Conservation (phyloP, 2,329 filamentous ascomycete species). For the Ophiostoma piceae region DNA sequence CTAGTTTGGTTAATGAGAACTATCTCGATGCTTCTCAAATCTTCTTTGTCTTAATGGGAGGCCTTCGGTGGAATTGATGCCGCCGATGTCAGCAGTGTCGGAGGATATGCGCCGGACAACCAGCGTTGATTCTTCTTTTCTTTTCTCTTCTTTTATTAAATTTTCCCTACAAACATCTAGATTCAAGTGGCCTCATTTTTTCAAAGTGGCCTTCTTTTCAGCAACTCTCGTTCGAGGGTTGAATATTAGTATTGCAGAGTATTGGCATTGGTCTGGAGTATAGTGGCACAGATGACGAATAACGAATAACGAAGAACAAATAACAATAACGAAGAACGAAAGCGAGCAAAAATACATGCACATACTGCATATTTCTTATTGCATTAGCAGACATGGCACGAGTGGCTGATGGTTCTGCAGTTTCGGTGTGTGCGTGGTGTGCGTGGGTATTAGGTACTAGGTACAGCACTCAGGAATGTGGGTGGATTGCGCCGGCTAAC, state of each 20-base stretch:
- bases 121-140: background rate
- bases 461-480: background rate
- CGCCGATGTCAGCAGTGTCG: background rate
- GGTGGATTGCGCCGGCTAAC: slow-evolving; percentile 1
- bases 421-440: background rate
- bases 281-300: background rate
- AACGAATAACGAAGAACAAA: background rate
- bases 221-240: background rate
- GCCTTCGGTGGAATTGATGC: background rate
- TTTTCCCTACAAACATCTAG: background rate
- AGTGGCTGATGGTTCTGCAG: background rate
- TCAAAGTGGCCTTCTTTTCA: background rate
- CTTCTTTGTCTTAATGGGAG: background rate
- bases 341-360: no score
- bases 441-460: background rate
- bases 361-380: no score
- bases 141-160: background rate
- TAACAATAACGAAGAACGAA: background rate
- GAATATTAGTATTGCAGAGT: background rate
- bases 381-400: background rate
- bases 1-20: background rate
- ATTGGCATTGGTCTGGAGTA: background rate
- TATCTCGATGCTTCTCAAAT: background rate
- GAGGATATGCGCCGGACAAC: background rate
- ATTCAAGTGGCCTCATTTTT: background rate